A percentile compares a stretch with the other conserved stretches of the same genome.
phyloP scores from a whole-genome alignment of 1,139 yeast genomes.

The Kazachstania sp. region DNA sequence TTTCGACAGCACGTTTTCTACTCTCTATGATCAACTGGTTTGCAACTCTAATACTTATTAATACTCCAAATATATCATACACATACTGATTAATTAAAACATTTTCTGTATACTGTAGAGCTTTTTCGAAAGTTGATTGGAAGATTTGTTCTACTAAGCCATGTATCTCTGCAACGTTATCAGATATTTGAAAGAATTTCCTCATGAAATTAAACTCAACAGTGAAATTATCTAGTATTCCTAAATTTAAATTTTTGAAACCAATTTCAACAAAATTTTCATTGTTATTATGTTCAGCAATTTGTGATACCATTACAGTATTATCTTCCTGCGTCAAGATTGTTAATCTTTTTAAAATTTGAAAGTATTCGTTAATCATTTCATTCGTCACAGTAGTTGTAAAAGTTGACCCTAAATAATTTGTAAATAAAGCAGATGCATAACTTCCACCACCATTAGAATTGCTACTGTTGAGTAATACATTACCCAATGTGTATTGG shows the following conservation, averaged over 20 bases:
- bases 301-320: constrained; percentile 71
- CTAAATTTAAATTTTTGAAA: constrained; percentile 64
- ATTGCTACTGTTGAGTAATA: constrained; percentile 15
- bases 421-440: constrained; percentile 17
- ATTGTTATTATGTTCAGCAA: constrained; percentile 69
- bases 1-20: constrained; percentile 59
- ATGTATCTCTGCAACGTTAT: constrained; percentile 36
- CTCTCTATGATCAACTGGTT: constrained; percentile 57
- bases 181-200: constrained; percentile 53
- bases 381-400: constrained; percentile 16
- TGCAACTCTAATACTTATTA: constrained; percentile 66
- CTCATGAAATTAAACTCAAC: constrained; percentile 69
- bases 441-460: constrained; percentile 13
- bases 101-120: constrained; percentile 42
- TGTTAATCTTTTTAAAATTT: constrained; percentile 49
- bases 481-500: constrained; percentile 32
- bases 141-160: constrained; percentile 42
- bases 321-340: constrained; percentile 47
- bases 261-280: constrained; percentile 65
- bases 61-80: constrained; percentile 68
- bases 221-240: constrained; percentile 66
- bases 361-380: constrained; percentile 40
- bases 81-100: constrained; percentile 39
- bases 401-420: constrained; percentile 20
- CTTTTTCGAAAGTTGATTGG: constrained; percentile 45